phyloP scores from a whole-genome alignment of 345 rosid genomes.

The Gossypium sturtianum region DNA sequence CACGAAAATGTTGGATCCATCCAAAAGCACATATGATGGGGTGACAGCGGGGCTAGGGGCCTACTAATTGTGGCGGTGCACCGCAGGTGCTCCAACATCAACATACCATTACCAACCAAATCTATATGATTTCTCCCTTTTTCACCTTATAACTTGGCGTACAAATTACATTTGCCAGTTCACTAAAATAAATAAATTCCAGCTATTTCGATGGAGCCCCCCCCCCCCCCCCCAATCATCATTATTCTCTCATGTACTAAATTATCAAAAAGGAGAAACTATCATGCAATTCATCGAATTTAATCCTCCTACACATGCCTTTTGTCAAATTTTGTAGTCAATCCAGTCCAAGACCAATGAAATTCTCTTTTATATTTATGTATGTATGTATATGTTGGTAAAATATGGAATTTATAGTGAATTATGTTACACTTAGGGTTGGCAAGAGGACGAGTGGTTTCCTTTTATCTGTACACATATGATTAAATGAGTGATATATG shows the following conservation, averaged over 20 bases:
- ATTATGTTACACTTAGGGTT: too few species aligned
- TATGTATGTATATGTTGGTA: too few species aligned
- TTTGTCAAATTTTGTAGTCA: neutral
- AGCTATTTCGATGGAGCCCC: neutral
- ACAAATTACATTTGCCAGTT: conserved; percentile 12
- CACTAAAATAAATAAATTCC: neutral
- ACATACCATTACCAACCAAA: conserved; percentile 2
- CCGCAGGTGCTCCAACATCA: neutral
- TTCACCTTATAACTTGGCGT: neutral
- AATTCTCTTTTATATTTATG: too few species aligned
- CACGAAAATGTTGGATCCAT: neutral
- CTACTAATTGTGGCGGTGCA: conserved; percentile 3
- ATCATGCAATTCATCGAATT: neutral
- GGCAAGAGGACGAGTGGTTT: too few species aligned
- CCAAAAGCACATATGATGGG: neutral
- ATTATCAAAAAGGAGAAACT: neutral
- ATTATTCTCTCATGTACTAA: neutral
- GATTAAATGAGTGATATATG: too few species aligned
- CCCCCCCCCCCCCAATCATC: neutral
- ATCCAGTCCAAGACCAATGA: neutral
- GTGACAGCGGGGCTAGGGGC: conserved; percentile 5
- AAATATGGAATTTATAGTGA: too few species aligned
- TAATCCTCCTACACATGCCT: neutral
- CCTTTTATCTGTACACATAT: too few species aligned
- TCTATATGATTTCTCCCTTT: neutral